These are phyloP conservation scores for Cyclotella cryptica DNA, from an alignment of 108 stramenopile genomes.

Conservation along the genomic window DNA sequence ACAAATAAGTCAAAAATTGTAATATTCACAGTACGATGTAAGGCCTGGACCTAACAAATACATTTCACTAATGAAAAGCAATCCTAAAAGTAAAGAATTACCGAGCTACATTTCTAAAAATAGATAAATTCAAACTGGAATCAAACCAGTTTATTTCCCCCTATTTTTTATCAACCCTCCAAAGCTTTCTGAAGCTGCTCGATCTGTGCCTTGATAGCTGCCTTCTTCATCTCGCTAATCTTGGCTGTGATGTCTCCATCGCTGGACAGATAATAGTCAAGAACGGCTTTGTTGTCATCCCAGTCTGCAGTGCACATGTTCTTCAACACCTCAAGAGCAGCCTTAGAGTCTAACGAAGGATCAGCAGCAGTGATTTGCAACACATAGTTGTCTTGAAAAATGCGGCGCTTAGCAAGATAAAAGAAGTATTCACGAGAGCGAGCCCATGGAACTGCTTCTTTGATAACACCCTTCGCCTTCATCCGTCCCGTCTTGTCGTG, in stretches of 20 bases:
- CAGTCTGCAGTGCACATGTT: slow-evolving; percentile 70
- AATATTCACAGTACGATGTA: no score
- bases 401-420: slow-evolving; percentile 94
- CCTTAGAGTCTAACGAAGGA: slow-evolving; percentile 50
- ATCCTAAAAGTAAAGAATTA: no score
- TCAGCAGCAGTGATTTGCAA: slow-evolving; percentile 66
- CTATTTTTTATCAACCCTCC: slow-evolving; percentile 22
- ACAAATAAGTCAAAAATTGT: no score
- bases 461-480: slow-evolving; percentile 98
- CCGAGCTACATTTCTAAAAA: no score
- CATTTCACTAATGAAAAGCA: no score
- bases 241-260: slow-evolving; percentile 59
- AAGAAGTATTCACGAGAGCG: slow-evolving; percentile 94
- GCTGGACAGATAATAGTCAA: slow-evolving; percentile 67
- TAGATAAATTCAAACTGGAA: no score
- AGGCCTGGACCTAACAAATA: no score
- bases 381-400: slow-evolving; percentile 88
- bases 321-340: slow-evolving; percentile 67
- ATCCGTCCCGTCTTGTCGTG: slow-evolving; percentile 98
- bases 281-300: slow-evolving; percentile 81
- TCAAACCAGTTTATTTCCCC: no score
- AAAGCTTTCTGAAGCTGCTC: slow-evolving; percentile 76
- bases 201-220: slow-evolving; percentile 76
- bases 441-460: slow-evolving; percentile 92
- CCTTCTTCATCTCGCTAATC: slow-evolving; percentile 71